Base-by-base conservation (phyloP, 2,329 filamentous ascomycete genomes). In the Ophiocordyceps unilateralis region DNA sequence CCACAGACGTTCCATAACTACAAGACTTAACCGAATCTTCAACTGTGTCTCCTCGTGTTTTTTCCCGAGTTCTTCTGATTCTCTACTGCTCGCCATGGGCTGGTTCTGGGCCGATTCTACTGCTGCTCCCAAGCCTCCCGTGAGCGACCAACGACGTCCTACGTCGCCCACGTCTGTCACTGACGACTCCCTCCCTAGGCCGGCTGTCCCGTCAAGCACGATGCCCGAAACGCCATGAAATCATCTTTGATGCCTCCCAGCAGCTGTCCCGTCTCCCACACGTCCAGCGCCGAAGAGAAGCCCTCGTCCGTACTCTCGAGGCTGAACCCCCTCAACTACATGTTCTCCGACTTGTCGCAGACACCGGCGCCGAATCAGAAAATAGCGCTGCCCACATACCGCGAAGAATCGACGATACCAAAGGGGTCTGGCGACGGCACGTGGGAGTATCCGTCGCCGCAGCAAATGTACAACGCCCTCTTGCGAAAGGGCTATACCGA, bases 391-490 rank as follows among this genome's bases (percentile, higher is more conserved):
- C 83, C 88, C 0, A 82, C 88, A 2, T 74, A 78, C 7, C 83
- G 91, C 51, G 87, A 95, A 61, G 66, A 74, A 24, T 93, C 85
- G 1, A 87, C 88, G 1, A 98, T 98, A 52, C 91, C 91, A n/a
- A 83, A 83, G 51, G 85, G 83, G 54, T 78, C 82, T 46, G 73
- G 76, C 40, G 72, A 79, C 42, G 76, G 78, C 40, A 93, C 84
- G 55, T 98, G 91, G 91, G 91, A 96, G 62, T 98, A 98, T 58
- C 91, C 91, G 0, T 95, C 87, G 0, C 89, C 91, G 0, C 91
- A 98, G 66, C 91, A 98, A 63, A 98, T 98, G 91, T 98, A 96
- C 70, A 96, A 98, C 56, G 91, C 91, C 8, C 81, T 98, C 64
- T 67, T 96, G 47, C 81, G 91, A 49, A 98, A 98, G 64, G 91